phyloP scores from a whole-genome alignment of 2,329 filamentous ascomycete species.

The Ampelomyces quisqualis region DNA sequence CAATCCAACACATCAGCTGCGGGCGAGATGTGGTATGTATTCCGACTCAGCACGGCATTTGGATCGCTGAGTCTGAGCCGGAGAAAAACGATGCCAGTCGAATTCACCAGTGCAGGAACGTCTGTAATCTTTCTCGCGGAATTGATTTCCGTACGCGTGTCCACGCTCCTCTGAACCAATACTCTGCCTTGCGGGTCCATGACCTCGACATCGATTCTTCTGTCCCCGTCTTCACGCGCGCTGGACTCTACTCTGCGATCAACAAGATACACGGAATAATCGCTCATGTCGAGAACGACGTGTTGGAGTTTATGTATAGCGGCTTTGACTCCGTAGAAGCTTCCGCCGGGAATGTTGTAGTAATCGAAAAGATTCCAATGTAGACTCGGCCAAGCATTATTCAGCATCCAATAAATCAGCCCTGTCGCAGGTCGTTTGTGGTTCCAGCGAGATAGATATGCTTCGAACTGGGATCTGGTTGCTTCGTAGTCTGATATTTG shows the following conservation, averaged over 20 bases:
- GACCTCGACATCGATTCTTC: conserved; percentile 53
- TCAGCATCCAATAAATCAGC: conserved; percentile 68
- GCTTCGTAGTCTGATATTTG: conserved; percentile 67
- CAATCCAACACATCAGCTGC: conserved; percentile 56
- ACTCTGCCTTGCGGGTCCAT: conserved; percentile 52
- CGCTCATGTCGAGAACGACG: conserved; percentile 56
- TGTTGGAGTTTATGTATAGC: conserved; percentile 51
- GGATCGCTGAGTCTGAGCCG: conserved; percentile 50
- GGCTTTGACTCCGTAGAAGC: conserved; percentile 60
- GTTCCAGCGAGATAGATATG: conserved; percentile 54
- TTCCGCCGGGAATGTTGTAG: too few relatives aligned
- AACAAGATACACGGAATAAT: conserved; percentile 58
- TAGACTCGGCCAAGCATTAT: conserved; percentile 63
- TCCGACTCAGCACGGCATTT: conserved; percentile 52
- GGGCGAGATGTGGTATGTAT: conserved; percentile 61
- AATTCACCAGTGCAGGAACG: conserved; percentile 35
- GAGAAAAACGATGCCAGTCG: conserved; percentile 53
- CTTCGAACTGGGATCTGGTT: conserved; percentile 61
- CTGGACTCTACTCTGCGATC: conserved; percentile 52
- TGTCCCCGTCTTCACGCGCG: conserved; percentile 28
- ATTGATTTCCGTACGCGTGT: conserved; percentile 49
- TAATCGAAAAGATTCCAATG: conserved; percentile 68
- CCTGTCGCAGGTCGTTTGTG: conserved; percentile 57
- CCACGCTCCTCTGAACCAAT: conserved; percentile 36
- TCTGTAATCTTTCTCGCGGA: conserved; percentile 24